These are phyloP conservation scores for Avena eriantha DNA, from an alignment of 176 grass and related monocot species.

Conservation along the genomic window DNA sequence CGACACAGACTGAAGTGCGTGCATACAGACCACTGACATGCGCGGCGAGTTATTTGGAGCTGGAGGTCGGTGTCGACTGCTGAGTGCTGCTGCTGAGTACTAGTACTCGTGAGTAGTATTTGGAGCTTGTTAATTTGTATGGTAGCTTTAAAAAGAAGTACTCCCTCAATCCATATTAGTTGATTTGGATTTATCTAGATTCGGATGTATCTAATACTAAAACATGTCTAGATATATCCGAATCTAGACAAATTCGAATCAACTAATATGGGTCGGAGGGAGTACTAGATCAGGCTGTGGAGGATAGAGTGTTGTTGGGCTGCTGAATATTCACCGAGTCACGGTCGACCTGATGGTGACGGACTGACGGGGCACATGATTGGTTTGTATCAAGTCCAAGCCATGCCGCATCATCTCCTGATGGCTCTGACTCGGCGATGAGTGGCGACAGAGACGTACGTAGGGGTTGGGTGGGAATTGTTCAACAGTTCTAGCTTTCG, in stretches of 20 bases:
- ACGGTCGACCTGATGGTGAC: neutral
- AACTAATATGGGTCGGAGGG: too few species aligned
- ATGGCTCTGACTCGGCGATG: constrained; percentile 26
- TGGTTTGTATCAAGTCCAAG: neutral
- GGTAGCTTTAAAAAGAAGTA: too few species aligned
- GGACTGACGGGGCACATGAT: neutral
- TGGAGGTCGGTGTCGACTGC: neutral
- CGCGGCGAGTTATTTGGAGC: neutral
- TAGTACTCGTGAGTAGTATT: too few species aligned
- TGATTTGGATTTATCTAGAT: too few species aligned
- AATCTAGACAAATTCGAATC: too few species aligned
- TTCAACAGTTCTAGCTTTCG: neutral
- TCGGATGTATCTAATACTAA: too few species aligned
- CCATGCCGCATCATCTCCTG: constrained; percentile 1
- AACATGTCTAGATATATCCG: too few species aligned
- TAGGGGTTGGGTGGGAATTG: neutral
- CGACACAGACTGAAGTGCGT: too few species aligned
- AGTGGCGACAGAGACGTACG: neutral
- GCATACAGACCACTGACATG: neutral
- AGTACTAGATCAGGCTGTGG: too few species aligned
- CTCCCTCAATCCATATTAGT: too few species aligned
- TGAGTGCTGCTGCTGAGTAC: neutral
- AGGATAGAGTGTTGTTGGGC: too few species aligned
- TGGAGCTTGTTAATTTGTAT: too few species aligned
- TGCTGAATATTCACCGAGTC: constrained; percentile 16